A percentile compares a stretch with the other conserved stretches of the same genome.
phyloP scores from a whole-genome alignment of 768 basidiomycete genomes.

The Coprinopsis marcescibilis region DNA sequence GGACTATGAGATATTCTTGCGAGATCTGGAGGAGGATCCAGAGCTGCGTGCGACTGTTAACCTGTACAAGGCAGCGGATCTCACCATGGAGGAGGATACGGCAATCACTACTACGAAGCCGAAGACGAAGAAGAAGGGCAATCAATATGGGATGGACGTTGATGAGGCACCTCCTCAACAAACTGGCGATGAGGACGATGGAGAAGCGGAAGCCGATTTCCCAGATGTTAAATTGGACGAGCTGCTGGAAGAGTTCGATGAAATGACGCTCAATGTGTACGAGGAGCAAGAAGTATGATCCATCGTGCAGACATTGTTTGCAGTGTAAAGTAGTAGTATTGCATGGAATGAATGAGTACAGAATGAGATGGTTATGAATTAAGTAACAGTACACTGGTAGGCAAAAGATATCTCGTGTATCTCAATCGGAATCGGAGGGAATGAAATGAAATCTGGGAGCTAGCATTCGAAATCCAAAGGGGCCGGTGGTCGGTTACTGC shows the following conservation, averaged over 20 bases:
- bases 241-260: slow-evolving; percentile 87
- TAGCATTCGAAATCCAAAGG: too few species aligned
- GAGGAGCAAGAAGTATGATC: slow-evolving; percentile 16
- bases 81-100: slow-evolving; percentile 48
- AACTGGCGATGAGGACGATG: slow-evolving; percentile 34
- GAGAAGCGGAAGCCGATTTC: slow-evolving; percentile 78
- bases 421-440: too few species aligned
- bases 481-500: too few species aligned
- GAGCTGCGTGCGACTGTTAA: slow-evolving; percentile 86
- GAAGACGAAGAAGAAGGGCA: slow-evolving; percentile 36
- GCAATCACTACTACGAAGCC: slow-evolving; percentile 27
- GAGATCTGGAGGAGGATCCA: slow-evolving; percentile 91
- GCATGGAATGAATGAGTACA: too few species aligned
- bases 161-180: slow-evolving; percentile 37
- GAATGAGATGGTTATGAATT: too few species aligned
- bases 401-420: too few species aligned
- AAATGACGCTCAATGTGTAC: slow-evolving; percentile 61
- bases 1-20: slow-evolving; percentile 94
- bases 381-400: too few species aligned
- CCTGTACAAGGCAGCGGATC: slow-evolving; percentile 67
- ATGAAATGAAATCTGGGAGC: too few species aligned
- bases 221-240: slow-evolving; percentile 83
- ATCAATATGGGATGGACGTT: slow-evolving; percentile 64
- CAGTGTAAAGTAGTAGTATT: not conserved
- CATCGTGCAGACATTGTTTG: not conserved